Conservation (phyloP, 495 filamentous ascomycete genomes). For the Schizothecium vesticola region DNA sequence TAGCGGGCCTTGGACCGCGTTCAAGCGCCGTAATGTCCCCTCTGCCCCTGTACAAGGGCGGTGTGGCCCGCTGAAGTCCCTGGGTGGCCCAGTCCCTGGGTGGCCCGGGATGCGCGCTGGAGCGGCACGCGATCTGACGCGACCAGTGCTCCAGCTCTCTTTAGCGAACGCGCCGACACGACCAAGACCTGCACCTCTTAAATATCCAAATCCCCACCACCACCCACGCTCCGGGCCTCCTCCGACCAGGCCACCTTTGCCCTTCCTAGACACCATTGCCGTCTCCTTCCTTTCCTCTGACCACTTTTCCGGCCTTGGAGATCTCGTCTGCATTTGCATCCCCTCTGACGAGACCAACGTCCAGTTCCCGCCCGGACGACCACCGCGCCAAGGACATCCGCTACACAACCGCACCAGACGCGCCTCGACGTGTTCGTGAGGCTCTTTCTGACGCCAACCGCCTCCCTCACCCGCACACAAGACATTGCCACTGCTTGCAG, state of each 20-base stretch:
- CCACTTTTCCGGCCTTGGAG: neutral
- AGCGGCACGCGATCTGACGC: conserved; percentile 11
- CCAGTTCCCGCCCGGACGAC: conserved; percentile 9
- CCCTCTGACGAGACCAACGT: conserved; percentile 12
- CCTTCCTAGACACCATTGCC: conserved; percentile 6
- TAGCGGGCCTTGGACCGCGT: neutral
- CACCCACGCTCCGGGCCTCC: conserved; percentile 20
- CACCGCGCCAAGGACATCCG: neutral
- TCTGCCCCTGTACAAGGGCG: conserved; percentile 8
- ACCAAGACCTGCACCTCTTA: conserved; percentile 27
- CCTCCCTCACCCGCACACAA: neutral
- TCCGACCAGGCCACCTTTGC: conserved; percentile 22
- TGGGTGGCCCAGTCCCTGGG: conserved; percentile 10
- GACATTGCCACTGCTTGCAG: neutral
- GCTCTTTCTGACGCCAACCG: neutral
- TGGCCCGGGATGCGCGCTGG: conserved; percentile 10
- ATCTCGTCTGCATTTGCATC: neutral
- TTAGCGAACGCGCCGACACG: conserved; percentile 28
- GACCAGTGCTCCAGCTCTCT: conserved; percentile 15
- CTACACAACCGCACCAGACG: conserved; percentile 23
- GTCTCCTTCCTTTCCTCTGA: neutral
- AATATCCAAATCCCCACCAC: conserved; percentile 31
- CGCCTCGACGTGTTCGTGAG: conserved; percentile 20
- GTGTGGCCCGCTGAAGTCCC: conserved; percentile 13
- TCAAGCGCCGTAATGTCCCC: conserved; percentile 3